Percentiles rank a stretch among this genome's conserved stretches.
Evolutionary conservation across 75 land plant species (phyloP).

Genomic region (Picea glauca): DNA sequence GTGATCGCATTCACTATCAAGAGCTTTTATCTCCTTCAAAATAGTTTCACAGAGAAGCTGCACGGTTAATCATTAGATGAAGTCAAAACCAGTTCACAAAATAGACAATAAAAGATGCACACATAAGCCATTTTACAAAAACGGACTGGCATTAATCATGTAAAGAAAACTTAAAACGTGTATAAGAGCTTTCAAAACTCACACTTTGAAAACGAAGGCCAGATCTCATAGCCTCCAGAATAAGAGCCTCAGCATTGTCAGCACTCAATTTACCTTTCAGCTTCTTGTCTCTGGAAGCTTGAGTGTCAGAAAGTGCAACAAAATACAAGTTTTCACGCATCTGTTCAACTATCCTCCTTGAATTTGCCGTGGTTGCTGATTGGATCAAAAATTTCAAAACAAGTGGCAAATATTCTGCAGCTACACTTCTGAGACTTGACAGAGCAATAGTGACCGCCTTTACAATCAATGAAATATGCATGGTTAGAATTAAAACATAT

Average conservation of each 20-base stretch:
- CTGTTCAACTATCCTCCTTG: constrained; percentile 59
- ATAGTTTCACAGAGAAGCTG: constrained; percentile 74
- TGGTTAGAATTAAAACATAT: no score
- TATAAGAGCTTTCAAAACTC: constrained; percentile 2
- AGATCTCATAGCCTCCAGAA: constrained; percentile 75
- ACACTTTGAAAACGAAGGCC: constrained; percentile 79
- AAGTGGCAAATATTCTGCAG: constrained; percentile 79
- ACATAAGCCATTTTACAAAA: neutral
- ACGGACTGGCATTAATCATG: neutral
- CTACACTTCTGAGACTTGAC: constrained; percentile 67
- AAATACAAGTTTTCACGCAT: constrained; percentile 73
- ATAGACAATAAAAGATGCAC: neutral
- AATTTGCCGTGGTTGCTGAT: constrained; percentile 63
- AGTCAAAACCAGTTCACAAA: neutral
- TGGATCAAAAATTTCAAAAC: constrained; percentile 71
- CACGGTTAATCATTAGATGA: neutral
- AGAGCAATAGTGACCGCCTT: constrained; percentile 78
- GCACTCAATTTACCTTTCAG: constrained; percentile 58
- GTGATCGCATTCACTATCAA: constrained; percentile 56
- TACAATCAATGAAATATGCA: neutral
- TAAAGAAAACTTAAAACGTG: constrained; percentile 1
- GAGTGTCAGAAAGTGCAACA: constrained; percentile 30
- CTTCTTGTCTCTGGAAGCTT: constrained; percentile 40
- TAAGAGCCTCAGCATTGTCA: constrained; percentile 51
- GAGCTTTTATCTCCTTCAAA: constrained; percentile 67